A percentile compares a stretch with the other conserved stretches of the same genome.
phyloP scores from a whole-genome alignment of 148 eudicot species.

The Silene latifolia region DNA sequence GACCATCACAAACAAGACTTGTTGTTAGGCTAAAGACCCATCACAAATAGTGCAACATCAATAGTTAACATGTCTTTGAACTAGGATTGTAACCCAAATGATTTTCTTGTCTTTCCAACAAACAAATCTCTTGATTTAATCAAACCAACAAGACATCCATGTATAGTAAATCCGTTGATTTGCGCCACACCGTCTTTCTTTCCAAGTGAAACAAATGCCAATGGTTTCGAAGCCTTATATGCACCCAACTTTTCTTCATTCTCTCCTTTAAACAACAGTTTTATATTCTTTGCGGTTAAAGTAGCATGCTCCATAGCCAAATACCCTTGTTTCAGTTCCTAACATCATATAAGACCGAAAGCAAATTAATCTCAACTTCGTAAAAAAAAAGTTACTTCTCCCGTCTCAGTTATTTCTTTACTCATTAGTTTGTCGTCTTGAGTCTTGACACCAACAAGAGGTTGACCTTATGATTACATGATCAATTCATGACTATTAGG shows the following conservation, averaged over 20 bases:
- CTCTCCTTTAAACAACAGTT: constrained; percentile 29
- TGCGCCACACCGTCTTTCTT: constrained; percentile 45
- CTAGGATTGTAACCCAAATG: constrained; percentile 28
- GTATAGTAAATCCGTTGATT: constrained; percentile 32
- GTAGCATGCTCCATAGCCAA: constrained; percentile 46
- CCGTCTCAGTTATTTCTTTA: no score
- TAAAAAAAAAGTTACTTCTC: background rate
- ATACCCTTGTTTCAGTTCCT: constrained; percentile 59
- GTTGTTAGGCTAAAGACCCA: background rate
- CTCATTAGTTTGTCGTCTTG: no score
- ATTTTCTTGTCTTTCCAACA: constrained; percentile 48
- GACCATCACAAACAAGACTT: no score
- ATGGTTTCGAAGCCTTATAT: constrained; percentile 33
- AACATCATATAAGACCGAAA: background rate
- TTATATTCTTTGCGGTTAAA: constrained; percentile 38
- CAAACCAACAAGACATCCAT: constrained; percentile 42
- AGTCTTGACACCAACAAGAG: no score
- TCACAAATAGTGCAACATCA: background rate
- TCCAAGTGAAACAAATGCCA: constrained; percentile 48
- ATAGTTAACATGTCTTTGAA: background rate
- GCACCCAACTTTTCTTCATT: constrained; percentile 24
- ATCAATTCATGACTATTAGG: no score
- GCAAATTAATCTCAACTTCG: background rate
- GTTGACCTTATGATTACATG: no score
- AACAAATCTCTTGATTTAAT: constrained; percentile 52